A percentile compares a stretch with the other conserved stretches of the same genome.
Evolutionary conservation across 2,329 filamentous ascomycete species (phyloP).

Genomic region (Penicillium sp.): DNA sequence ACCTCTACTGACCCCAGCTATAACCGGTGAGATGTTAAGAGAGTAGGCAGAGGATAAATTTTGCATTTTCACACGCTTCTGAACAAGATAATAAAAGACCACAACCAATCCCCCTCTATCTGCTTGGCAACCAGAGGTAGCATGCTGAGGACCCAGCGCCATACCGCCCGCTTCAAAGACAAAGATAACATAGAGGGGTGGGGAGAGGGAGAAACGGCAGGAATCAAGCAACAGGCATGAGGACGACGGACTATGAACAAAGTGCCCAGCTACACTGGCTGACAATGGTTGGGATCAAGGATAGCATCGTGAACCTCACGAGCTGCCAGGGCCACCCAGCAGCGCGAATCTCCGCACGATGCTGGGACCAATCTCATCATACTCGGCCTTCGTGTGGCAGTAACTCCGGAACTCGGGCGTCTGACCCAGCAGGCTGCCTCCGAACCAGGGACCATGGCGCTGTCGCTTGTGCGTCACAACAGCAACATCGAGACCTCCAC

Average conservation of each 20-base stretch:
- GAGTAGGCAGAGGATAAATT: conserved; percentile 2
- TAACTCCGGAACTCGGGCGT: conserved; percentile 98
- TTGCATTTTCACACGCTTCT: conserved; percentile 18
- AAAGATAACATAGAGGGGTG: conserved; percentile 6
- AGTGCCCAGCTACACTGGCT: conserved; percentile 21
- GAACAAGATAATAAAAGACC: conserved; percentile 9
- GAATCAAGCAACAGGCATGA: conserved; percentile 10
- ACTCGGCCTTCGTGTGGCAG: conserved; percentile 87
- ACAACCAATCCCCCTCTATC: conserved; percentile 11
- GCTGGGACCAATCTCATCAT: conserved; percentile 91
- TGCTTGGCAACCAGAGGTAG: conserved; percentile 15
- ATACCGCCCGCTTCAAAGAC: conserved; percentile 14
- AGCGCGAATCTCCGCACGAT: conserved; percentile 93
- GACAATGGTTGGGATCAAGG: conserved; percentile 20
- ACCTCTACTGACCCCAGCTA: too few species aligned
- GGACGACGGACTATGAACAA: conserved; percentile 29
- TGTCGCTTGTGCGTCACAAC: conserved; percentile 97
- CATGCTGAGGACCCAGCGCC: conserved; percentile 14
- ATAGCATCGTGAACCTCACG: conserved; percentile 26
- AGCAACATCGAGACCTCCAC: conserved; percentile 90
- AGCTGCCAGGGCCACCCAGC: conserved; percentile 75
- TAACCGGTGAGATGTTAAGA: neutral
- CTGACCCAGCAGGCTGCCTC: conserved; percentile 90
- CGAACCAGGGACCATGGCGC: conserved; percentile 96
- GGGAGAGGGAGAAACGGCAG: conserved; percentile 8